Base-by-base conservation (phyloP, 1,284 basidiomycete species). In the Naganishia liquefaciens region DNA sequence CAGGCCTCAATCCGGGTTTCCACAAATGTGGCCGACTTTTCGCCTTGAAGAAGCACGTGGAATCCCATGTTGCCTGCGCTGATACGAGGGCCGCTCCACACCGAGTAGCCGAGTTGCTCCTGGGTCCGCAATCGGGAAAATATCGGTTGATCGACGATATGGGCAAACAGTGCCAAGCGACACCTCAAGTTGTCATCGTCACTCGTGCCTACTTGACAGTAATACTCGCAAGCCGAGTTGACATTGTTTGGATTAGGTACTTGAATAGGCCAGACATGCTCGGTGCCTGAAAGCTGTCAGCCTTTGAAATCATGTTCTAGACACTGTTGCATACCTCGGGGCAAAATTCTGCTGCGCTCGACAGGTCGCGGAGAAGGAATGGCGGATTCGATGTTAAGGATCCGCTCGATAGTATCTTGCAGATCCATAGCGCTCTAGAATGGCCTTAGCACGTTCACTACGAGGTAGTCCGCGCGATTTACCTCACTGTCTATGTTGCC, bases 61-160 rank as follows among this genome's bases (percentile, higher is more conserved):
- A 96, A 80, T 9, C 93, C 94, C 70, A 86, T 84, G 63, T 88
- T 84, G 40, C 86, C 87, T 3, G 83, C 80, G 17, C 88, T 87
- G 33, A 84, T 73, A 42, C 81, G 78, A 0, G 83, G 81, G 62
- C 85, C 85, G 3, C 73, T 71, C 55, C 81, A 84, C 44, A 93
- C 91, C 55, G 94, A 84, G 76, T 99, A 99, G 15, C 96, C 96
- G 0, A 99, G 84, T 77, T 99, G 96, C 76, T 99, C 93, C 77
- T 93, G 88, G 4, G 95, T 98, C 21, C 96, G 87, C 49, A 99
- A 84, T 40, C 88, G 82, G 74, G 96, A 89, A 79, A 99, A 99
- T 19, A 88, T 85, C 0, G 95, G 93, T 73, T 99, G 95, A 10
- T 83, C 81, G 43, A 92, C 81, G 67, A 96, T 88, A 72, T 93